Evolutionary conservation across 1,139 yeast genomes (phyloP).

Genomic region (Candida neerlandica): DNA sequence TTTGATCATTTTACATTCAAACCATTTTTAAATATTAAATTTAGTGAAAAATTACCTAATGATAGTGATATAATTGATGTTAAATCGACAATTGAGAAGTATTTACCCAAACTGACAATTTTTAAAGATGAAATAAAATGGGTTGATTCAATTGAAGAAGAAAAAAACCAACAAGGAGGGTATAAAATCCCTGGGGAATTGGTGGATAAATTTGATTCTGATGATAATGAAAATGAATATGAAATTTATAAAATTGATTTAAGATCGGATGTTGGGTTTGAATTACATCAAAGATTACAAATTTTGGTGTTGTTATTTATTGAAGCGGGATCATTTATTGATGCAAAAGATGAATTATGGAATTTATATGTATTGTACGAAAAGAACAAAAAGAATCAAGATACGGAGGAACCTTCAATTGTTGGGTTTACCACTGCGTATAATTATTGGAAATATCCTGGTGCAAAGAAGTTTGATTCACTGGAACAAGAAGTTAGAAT

Average conservation of each 20-base stretch:
- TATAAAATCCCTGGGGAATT: slow-evolving; percentile 53
- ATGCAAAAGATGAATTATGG: slow-evolving; percentile 76
- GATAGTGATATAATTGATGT: slow-evolving; percentile 56
- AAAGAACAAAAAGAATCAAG: slow-evolving; percentile 35
- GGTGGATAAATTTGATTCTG: slow-evolving; percentile 35
- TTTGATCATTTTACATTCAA: slow-evolving; percentile 49
- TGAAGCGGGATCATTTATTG: slow-evolving; percentile 93
- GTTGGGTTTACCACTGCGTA: slow-evolving; percentile 86
- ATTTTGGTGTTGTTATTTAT: slow-evolving; percentile 80
- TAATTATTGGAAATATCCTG: slow-evolving; percentile 77
- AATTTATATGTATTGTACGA: slow-evolving; percentile 53
- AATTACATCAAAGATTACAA: slow-evolving; percentile 71
- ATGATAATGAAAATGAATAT: slow-evolving; percentile 36
- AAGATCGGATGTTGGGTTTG: slow-evolving; percentile 41
- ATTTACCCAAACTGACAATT: slow-evolving; percentile 63
- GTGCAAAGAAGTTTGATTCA: slow-evolving; percentile 57
- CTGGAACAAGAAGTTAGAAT: slow-evolving; percentile 51
- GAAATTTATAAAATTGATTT: slow-evolving; percentile 45
- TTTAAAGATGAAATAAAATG: slow-evolving; percentile 66
- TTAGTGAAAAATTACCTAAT: slow-evolving; percentile 47
- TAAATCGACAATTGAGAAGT: slow-evolving; percentile 51
- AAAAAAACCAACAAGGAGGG: slow-evolving; percentile 26
- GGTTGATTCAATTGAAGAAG: slow-evolving; percentile 57
- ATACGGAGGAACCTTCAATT: slow-evolving; percentile 39
- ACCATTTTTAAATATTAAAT: slow-evolving; percentile 59